A percentile compares a stretch with the other conserved stretches of the same genome.
phyloP scores from a whole-genome alignment of 805 yeast genomes.

The Martiniozyma abietophila region DNA sequence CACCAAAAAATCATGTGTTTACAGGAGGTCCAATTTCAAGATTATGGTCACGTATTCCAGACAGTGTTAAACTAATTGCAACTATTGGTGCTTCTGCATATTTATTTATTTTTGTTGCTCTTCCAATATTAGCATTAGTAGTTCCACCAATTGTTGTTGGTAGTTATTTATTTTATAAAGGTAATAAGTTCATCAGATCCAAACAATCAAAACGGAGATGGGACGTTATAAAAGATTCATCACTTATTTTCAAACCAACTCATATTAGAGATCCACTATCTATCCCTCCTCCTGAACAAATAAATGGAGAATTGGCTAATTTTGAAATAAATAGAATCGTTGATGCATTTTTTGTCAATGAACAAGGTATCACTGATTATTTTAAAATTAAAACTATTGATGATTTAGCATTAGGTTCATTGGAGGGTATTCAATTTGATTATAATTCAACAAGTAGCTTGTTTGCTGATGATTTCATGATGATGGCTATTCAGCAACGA shows the following conservation, averaged over 20 bases:
- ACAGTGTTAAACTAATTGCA: constrained; percentile 20
- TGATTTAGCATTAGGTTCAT: constrained; percentile 22
- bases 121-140: constrained; percentile 23
- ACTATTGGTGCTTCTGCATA: constrained; percentile 21
- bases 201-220: constrained; percentile 16
- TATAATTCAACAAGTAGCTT: constrained; percentile 16
- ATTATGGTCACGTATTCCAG: constrained; percentile 21
- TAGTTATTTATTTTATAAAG: constrained; percentile 14
- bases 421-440: constrained; percentile 22
- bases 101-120: constrained; percentile 24
- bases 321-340: constrained; percentile 24
- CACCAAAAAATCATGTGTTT: constrained; percentile 19
- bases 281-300: constrained; percentile 21
- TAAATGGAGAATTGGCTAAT: constrained; percentile 22
- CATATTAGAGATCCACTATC: constrained; percentile 7
- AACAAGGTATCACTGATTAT: constrained; percentile 21
- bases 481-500: constrained; percentile 23
- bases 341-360: constrained; percentile 25
- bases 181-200: constrained; percentile 9
- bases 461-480: constrained; percentile 16
- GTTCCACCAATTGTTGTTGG: constrained; percentile 26
- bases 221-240: constrained; percentile 19
- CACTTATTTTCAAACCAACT: constrained; percentile 19
- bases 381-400: constrained; percentile 17
- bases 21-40: constrained; percentile 9